Evolutionary conservation across 306 rosid species (phyloP), one percentile per base, ranked within the genome.

Genomic region (Pyrus bretschneideri): DNA sequence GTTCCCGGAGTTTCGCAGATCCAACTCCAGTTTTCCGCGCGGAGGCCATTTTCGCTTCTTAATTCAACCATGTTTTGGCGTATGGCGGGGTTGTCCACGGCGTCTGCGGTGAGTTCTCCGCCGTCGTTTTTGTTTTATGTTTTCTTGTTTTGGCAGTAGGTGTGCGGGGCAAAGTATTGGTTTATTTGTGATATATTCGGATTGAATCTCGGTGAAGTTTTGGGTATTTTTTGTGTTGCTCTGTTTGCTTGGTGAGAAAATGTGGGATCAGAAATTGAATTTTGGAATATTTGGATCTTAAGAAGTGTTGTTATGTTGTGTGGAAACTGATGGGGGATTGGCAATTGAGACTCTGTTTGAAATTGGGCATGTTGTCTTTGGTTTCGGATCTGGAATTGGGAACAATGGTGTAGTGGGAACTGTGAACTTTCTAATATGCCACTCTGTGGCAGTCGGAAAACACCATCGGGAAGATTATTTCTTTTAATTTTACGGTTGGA

Each of bases 1-100:
- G 8, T 74, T 60, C 65, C 7, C 83, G 89, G 80, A 85, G 67
- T 76, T 69, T 82, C 81, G 84, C 82, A 89, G 97, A 96, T 96
- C 98, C 88, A 89, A 76, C 33, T 76, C 62, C 62, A n/a, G 46
- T 76, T 83, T 44, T 70, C 57, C 78, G 23, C 52, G 63, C 35
- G 71, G 35, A 42, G 78, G 75, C 69, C 29, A n/a, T 40, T 80
- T 68, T 76, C 33, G 22, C 74, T 69, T 72, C 51, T 4, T 60
- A 79, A 79, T 86, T 87, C 86, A 15, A 91, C 68, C 74, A 96
- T 96, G 99, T 96, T 96, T 83, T 96, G 99, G 99, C 97, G 97
- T 66, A 96, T 96, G 97, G 88, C 99, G 58, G 99, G 98, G 5
- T 81, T 96, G 89, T 93, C 98, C 82, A 91, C 98, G 13, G 93